phyloP scores from a whole-genome alignment of 352 stramenopile genomes.

The Globisporangium irregulare region DNA sequence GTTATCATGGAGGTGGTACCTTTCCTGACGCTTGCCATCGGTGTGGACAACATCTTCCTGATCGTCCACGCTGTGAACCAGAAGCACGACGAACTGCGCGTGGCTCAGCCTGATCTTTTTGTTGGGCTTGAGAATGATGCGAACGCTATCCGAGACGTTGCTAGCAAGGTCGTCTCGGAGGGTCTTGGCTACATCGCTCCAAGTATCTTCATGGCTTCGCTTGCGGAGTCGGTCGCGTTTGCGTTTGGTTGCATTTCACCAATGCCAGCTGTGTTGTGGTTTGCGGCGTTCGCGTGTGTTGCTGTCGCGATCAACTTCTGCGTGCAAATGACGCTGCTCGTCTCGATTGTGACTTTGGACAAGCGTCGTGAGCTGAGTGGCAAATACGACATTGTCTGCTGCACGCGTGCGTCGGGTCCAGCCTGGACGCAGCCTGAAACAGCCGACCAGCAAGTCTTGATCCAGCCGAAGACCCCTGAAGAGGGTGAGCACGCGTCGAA shows the following conservation, averaged over 20 bases:
- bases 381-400: conserved; percentile 57
- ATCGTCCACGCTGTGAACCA: conserved; percentile 55
- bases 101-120: conserved; percentile 36
- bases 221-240: conserved; percentile 51
- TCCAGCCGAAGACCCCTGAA: conserved; percentile 29
- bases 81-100: conserved; percentile 38
- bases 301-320: conserved; percentile 60
- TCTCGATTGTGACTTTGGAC: conserved; percentile 60
- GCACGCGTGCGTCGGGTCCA: conserved; percentile 16
- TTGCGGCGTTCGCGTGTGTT: conserved; percentile 55
- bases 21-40: conserved; percentile 64
- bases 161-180: conserved; percentile 34
- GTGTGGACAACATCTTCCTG: conserved; percentile 73
- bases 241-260: conserved; percentile 54
- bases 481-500: neutral
- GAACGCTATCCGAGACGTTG: conserved; percentile 38
- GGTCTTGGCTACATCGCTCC: conserved; percentile 50
- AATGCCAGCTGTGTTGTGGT: conserved; percentile 69
- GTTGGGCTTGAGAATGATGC: conserved; percentile 37
- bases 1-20: conserved; percentile 75
- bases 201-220: conserved; percentile 65
- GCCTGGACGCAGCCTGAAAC: conserved; percentile 4
- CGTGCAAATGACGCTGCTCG: conserved; percentile 60
- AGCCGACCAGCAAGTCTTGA: conserved; percentile 7
- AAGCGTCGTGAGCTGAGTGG: conserved; percentile 56